Evolutionary conservation across 2,329 filamentous ascomycete species (phyloP), one percentile per base, ranked within the genome.

Genomic region (Neonectria punicea): DNA sequence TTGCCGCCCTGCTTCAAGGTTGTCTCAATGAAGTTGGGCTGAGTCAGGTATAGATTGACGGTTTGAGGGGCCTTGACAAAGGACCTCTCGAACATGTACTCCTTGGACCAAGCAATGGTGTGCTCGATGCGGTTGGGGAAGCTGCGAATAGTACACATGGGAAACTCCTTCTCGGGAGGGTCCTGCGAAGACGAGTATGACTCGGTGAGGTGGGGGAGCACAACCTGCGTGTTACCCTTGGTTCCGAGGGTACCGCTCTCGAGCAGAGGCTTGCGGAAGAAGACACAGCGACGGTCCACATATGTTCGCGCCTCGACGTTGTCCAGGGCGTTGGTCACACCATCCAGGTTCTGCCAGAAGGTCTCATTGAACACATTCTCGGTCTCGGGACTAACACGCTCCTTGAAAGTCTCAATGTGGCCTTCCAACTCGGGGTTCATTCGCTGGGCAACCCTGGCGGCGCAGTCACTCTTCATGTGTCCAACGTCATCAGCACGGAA

Each of bases 101-200:
- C 96, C 75, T 97, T 93, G 43, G 94, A 91, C 96, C 96, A 99
- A 3, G 96, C 96, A 78, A 99, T 99, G 1, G 96, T 98, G 80
- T 99, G 96, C 82, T 99, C 94, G 74, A 99, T 99, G 75, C 92
- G 92, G 85, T 99, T 99, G 64, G 96, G 96, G 85, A 99, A 99
- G 80, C 94, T 98, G 76, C 93, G 90, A 67, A 99, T 87, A 5
- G 96, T 98, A 80, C 96, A 99, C 94, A 98, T 98, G 1, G 96
- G 96, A 86, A 99, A 98, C 1, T 96, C 97, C 83, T 98, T 94
- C 85, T 99, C 97, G 0, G 96, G 96, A 1, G 96, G 96, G 78
- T 99, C 97, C 78, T 98, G 95, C 20, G 96, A 98, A 4, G 84
- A 86, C 1, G 96, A 98, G 83, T 99, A 99, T 1, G 96, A 98